Conservation (phyloP, 176 grass and related monocot genomes). For the Paspalum vaginatum region DNA sequence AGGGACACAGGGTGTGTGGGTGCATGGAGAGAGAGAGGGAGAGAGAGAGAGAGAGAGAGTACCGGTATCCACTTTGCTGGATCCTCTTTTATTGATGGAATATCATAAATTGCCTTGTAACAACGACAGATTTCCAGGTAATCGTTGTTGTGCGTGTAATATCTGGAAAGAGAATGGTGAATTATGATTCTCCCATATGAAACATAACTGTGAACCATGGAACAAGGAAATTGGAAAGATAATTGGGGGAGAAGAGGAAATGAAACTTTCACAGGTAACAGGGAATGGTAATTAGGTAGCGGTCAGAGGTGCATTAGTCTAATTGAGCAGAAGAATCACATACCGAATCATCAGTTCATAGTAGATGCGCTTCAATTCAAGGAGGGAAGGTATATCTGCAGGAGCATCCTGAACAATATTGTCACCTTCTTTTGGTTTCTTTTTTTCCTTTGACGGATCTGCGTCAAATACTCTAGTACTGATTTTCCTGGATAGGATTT, state of each 20-base stretch:
- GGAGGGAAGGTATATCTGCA: conserved; percentile 75
- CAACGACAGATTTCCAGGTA: conserved; percentile 92
- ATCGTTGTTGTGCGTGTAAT: conserved; percentile 85
- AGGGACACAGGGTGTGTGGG: background rate
- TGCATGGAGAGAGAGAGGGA: background rate
- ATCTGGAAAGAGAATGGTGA: conserved; percentile 48
- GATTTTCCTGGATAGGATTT: conserved; percentile 97
- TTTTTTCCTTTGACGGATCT: conserved; percentile 83
- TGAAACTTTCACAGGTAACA: background rate
- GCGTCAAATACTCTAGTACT: conserved; percentile 82
- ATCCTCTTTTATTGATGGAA: conserved; percentile 89
- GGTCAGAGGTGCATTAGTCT: background rate
- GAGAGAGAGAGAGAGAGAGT: conserved; percentile 15
- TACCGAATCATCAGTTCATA: conserved; percentile 96
- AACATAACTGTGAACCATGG: background rate
- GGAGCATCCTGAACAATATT: conserved; percentile 89
- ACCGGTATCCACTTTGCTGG: conserved; percentile 82
- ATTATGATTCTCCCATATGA: background rate
- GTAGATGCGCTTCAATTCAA: conserved; percentile 91
- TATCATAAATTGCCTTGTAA: conserved; percentile 95
- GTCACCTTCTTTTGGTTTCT: conserved; percentile 93
- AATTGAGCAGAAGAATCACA: conserved; percentile 23
- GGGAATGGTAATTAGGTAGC: background rate
- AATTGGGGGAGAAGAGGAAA: background rate
- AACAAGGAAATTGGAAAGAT: background rate